Conservation (phyloP, 1,139 yeast species). For the Geotrichum cucujoidarum region DNA sequence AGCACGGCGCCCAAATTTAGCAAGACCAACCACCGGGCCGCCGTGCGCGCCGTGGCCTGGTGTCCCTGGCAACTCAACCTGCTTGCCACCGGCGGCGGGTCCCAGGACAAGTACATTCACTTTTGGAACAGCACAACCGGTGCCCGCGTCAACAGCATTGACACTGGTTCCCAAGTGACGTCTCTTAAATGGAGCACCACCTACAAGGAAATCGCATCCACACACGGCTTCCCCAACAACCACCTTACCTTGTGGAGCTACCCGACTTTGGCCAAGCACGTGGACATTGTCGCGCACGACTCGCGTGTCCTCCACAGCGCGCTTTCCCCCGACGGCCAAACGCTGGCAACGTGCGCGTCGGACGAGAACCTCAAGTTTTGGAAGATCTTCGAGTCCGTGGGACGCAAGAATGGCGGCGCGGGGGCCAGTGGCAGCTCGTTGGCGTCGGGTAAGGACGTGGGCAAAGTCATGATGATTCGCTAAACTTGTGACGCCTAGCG, state of each 20-base stretch:
- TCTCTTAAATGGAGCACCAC: constrained; percentile 86
- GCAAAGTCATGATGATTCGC: constrained; percentile 44
- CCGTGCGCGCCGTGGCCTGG: constrained; percentile 95
- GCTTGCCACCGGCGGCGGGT: constrained; percentile 95
- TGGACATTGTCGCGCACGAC: constrained; percentile 88
- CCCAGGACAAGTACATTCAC: constrained; percentile 82
- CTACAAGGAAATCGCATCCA: constrained; percentile 81
- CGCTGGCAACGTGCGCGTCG: constrained; percentile 91
- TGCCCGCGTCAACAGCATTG: constrained; percentile 75
- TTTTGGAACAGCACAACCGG: constrained; percentile 97
- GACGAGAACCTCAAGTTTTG: constrained; percentile 96
- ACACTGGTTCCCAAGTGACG: constrained; percentile 91
- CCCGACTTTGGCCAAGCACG: constrained; percentile 82
- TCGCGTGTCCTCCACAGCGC: constrained; percentile 80
- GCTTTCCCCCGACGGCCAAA: constrained; percentile 83
- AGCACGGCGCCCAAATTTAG: constrained; percentile 66
- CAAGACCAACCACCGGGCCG: constrained; percentile 82
- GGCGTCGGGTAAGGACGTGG: constrained; percentile 38
- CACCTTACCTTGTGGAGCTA: constrained; percentile 79
- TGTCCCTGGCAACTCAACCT: constrained; percentile 81
- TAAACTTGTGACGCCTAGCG: constrained; percentile 19
- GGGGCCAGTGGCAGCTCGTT: constrained; percentile 22
- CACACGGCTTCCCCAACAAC: constrained; percentile 92
- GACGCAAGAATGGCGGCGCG: constrained; percentile 31
- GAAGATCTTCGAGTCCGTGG: constrained; percentile 70